These are phyloP conservation scores for Nidularia pulvinata DNA, from an alignment of 768 basidiomycete genomes.

Conservation along the genomic window DNA sequence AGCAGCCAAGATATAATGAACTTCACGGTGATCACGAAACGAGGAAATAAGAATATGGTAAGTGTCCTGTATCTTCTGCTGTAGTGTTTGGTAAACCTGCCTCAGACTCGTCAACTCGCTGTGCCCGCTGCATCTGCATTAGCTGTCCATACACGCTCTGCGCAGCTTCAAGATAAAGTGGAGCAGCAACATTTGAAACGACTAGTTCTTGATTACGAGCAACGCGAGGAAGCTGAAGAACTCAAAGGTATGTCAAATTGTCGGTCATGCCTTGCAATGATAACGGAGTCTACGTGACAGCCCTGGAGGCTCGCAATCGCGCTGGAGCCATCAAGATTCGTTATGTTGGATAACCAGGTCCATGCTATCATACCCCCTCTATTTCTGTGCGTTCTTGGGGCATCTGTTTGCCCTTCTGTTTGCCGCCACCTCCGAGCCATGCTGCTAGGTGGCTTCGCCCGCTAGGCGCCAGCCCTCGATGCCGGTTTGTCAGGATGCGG, in stretches of 20 bases:
- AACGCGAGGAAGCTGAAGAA: conserved; percentile 86
- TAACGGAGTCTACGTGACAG: conserved; percentile 24
- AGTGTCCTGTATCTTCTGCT: conserved; percentile 14
- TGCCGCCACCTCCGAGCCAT: neutral
- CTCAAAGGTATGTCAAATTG: conserved; percentile 53
- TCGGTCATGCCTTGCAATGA: neutral
- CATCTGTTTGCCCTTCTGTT: neutral
- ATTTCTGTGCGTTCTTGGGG: neutral
- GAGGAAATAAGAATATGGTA: conserved; percentile 92
- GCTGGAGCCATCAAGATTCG: conserved; percentile 75
- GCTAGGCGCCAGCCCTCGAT: no score
- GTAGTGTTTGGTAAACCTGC: conserved; percentile 4
- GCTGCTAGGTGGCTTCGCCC: no score
- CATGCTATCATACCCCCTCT: neutral
- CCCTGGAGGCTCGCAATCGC: conserved; percentile 70
- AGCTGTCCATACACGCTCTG: conserved; percentile 87
- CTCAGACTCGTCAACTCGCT: conserved; percentile 81
- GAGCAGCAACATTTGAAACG: conserved; percentile 97
- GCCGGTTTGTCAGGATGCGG: no score
- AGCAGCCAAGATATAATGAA: conserved; percentile 64
- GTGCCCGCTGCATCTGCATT: conserved; percentile 88
- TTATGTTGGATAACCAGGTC: conserved; percentile 58
- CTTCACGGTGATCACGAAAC: conserved; percentile 92
- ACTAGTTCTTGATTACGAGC: conserved; percentile 91
- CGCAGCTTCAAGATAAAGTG: conserved; percentile 92